These are phyloP conservation scores for Periconia digitata DNA, from an alignment of 2,329 filamentous ascomycete genomes.

Conservation along the genomic window DNA sequence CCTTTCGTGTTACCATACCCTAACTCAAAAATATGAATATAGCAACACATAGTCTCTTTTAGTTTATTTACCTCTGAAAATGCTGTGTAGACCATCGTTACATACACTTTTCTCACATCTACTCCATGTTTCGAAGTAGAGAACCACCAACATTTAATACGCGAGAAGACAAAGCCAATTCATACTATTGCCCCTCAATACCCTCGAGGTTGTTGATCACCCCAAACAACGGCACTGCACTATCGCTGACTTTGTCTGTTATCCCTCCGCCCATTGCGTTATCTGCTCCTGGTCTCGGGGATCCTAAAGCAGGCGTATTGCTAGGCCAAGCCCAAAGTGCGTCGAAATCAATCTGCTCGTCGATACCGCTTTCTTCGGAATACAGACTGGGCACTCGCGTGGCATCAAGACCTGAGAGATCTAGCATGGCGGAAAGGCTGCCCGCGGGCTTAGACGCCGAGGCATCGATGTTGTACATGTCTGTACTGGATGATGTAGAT, in stretches of 20 bases:
- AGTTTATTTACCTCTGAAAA: too few species aligned
- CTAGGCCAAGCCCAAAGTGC: conserved; percentile 45
- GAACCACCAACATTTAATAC: too few species aligned
- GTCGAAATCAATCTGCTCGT: conserved; percentile 47
- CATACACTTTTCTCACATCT: too few species aligned
- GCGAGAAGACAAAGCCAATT: too few species aligned
- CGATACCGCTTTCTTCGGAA: conserved; percentile 36
- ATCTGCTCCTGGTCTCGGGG: conserved; percentile 20
- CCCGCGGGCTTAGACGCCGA: conserved; percentile 16
- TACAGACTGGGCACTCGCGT: conserved; percentile 35
- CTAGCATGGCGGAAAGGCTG: conserved; percentile 41
- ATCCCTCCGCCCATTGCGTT: conserved; percentile 8
- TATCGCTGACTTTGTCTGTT: conserved; percentile 25
- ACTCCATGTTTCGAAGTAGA: too few species aligned
- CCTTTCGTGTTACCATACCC: too few species aligned
- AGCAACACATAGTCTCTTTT: too few species aligned
- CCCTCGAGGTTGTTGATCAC: conserved; percentile 18
- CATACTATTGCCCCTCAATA: not conserved
- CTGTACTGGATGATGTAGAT: conserved; percentile 7
- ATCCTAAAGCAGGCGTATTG: conserved; percentile 35
- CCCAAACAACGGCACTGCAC: conserved; percentile 39
- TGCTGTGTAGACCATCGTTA: too few species aligned
- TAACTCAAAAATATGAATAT: too few species aligned
- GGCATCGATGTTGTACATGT: conserved; percentile 6
- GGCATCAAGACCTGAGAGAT: conserved; percentile 39